Percentiles rank a stretch among this genome's conserved stretches.
Conservation (phyloP, 2,329 filamentous ascomycete species). For the Phialophora verrucosa region DNA sequence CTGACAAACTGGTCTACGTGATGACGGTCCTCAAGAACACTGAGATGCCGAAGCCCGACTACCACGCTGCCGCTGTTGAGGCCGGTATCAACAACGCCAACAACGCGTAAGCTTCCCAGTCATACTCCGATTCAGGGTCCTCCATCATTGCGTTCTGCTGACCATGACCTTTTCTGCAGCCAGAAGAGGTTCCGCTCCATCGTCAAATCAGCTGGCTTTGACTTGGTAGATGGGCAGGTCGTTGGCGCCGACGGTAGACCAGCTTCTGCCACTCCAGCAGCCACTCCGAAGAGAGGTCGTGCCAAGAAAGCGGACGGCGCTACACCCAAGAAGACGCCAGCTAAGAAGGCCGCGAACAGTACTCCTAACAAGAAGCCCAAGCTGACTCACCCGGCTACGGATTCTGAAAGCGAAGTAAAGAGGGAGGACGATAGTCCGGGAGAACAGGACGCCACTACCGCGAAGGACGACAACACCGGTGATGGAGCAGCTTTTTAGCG, state of each 20-base stretch:
- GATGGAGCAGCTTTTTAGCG: not conserved
- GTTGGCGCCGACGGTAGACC: slow-evolving; percentile 5
- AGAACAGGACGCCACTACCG: not conserved
- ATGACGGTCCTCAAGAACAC: slow-evolving; percentile 26
- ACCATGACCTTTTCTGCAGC: slow-evolving; percentile 3
- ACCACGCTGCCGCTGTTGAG: slow-evolving; percentile 18
- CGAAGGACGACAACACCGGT: not conserved
- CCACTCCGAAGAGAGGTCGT: slow-evolving; percentile 3
- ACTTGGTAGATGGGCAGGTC: slow-evolving; percentile 20
- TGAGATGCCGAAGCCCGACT: slow-evolving; percentile 26
- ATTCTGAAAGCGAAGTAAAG: not conserved
- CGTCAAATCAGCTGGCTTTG: slow-evolving; percentile 20
- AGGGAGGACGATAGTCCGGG: not conserved
- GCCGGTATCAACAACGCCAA: slow-evolving; percentile 14
- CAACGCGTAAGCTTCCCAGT: slow-evolving; percentile 22
- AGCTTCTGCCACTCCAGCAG: not conserved
- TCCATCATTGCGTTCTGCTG: not conserved
- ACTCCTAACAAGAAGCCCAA: slow-evolving; percentile 4
- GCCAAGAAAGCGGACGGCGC: not conserved
- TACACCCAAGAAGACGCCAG: not conserved
- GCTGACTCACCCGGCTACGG: not conserved
- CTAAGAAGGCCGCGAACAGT: not conserved
- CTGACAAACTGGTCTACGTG: slow-evolving; percentile 22
- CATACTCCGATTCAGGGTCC: not conserved
- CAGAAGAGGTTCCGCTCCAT: slow-evolving; percentile 30